These are phyloP conservation scores for Avena atlantica DNA, from an alignment of 176 grass and related monocot genomes.

Conservation along the genomic window DNA sequence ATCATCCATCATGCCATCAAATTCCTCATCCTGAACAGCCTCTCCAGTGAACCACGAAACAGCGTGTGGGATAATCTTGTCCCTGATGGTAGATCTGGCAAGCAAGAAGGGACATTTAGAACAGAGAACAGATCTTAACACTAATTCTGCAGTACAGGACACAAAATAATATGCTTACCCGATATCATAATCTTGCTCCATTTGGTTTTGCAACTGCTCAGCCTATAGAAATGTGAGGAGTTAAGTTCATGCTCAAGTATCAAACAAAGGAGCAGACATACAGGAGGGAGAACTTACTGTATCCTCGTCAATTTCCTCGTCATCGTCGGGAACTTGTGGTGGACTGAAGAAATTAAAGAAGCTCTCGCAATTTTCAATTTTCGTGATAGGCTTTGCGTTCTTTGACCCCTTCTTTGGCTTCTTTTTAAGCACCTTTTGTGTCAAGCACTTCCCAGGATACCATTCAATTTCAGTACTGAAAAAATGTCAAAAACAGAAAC, in stretches of 20 bases:
- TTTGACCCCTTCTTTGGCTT: conserved; percentile 95
- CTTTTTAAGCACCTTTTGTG: conserved; percentile 93
- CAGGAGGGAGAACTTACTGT: conserved; percentile 54
- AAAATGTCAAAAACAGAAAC: not conserved
- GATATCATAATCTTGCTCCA: conserved; percentile 98
- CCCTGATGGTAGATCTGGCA: conserved; percentile 87
- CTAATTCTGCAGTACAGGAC: not conserved
- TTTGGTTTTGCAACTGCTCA: conserved; percentile 89
- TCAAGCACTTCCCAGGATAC: conserved; percentile 86
- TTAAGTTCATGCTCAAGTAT: not conserved
- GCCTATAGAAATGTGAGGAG: conserved; percentile 57
- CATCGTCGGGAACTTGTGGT: conserved; percentile 92
- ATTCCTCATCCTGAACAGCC: conserved; percentile 76
- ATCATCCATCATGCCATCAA: conserved; percentile 69
- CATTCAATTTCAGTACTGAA: conserved; percentile 91
- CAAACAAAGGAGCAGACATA: not conserved
- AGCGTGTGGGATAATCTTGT: conserved; percentile 96
- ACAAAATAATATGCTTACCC: conserved; percentile 56
- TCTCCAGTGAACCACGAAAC: conserved; percentile 94
- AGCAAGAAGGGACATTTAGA: conserved; percentile 27
- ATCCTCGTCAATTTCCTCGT: conserved; percentile 96
- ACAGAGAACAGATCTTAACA: not conserved
- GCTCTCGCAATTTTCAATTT: conserved; percentile 92
- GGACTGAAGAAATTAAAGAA: conserved; percentile 99
- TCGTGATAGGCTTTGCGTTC: conserved; percentile 84